Evolutionary conservation across 177 flowering plant species (phyloP).

Genomic region (Vitis hybrid): DNA sequence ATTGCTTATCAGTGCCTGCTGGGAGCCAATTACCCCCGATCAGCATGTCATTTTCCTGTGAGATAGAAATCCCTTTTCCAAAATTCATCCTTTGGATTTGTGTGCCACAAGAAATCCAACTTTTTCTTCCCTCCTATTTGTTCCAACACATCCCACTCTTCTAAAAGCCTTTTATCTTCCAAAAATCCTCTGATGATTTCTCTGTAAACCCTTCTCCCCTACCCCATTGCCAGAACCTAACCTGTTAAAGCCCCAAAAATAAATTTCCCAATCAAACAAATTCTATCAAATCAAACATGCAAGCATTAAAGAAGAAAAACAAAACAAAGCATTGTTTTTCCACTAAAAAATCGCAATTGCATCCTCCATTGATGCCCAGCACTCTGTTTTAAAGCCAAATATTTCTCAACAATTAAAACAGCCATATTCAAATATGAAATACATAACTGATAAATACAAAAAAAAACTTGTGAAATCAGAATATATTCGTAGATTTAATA

Average conservation of each 20-base stretch:
- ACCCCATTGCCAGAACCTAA: slow-evolving; percentile 4
- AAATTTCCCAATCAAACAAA: not conserved
- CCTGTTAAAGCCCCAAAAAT: not conserved
- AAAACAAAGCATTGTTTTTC: too few species aligned
- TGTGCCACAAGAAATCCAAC: not conserved
- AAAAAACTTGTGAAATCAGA: not conserved
- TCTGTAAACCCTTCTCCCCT: not conserved
- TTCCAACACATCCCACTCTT: not conserved
- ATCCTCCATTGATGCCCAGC: too few species aligned
- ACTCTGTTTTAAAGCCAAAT: too few species aligned
- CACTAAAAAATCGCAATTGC: too few species aligned
- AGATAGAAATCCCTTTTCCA: slow-evolving; percentile 17
- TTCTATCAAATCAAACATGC: not conserved
- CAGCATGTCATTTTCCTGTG: slow-evolving; percentile 17
- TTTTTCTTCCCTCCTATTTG: not conserved
- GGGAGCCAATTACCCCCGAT: slow-evolving; percentile 28
- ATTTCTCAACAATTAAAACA: too few species aligned
- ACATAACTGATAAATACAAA: not conserved
- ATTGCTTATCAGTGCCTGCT: slow-evolving; percentile 23
- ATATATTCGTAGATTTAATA: not conserved
- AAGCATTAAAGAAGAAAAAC: too few species aligned
- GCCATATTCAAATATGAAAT: too few species aligned
- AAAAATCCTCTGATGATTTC: not conserved
- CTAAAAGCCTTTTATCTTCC: not conserved
- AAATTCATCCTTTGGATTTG: slow-evolving; percentile 18